Evolutionary conservation across 2,329 filamentous ascomycete genomes (phyloP), one percentile per base, ranked within the genome.

Genomic region (Acrocalymma vagum): DNA sequence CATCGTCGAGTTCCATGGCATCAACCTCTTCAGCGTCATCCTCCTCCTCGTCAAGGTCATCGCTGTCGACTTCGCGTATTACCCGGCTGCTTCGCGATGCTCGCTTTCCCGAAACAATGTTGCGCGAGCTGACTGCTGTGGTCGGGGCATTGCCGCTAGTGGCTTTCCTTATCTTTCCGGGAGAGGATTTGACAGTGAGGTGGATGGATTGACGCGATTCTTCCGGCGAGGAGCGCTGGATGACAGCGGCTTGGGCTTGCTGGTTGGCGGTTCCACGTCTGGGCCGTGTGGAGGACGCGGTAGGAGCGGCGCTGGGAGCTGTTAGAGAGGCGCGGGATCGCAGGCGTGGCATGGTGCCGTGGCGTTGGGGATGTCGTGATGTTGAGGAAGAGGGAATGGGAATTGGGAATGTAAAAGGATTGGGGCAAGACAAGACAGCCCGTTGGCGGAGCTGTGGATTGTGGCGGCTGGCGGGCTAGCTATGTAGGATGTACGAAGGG

Each of bases 161-260:
- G 24, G 74, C 76, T 42, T 78, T 71, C 38, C 74, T 67, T 16
- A 78, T 67, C 61, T 75, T 77, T 62, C 67, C 74, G 13, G 76
- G 75, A 3, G 73, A 72, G 10, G 75, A 74, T 47, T 78, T 78
- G 50, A 78, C 75, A 25, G 74, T 78, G 43, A 78, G 69, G 40
- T 72, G 69, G 40, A 78, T 72, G 34, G 72, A 75, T 44, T 71
- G 72, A 45, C 70, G 72, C 27, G 68, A 67, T 44, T 71, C 68
- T 35, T 73, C 67, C 43, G 72, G 71, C 29, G 71, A 67, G 31
- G 63, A 64, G 42, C 64, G 63, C 53, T 72, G 63, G 38, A 73
- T 67, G 31, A 66, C 58, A 32, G 67, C 65, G 8, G 68, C 53
- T 21, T 63, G 58, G 24, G 65, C 57, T 28, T 63, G 50, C 52